phyloP scores from a whole-genome alignment of 139 green algal genomes.

The Desmodesmus armatus region DNA sequence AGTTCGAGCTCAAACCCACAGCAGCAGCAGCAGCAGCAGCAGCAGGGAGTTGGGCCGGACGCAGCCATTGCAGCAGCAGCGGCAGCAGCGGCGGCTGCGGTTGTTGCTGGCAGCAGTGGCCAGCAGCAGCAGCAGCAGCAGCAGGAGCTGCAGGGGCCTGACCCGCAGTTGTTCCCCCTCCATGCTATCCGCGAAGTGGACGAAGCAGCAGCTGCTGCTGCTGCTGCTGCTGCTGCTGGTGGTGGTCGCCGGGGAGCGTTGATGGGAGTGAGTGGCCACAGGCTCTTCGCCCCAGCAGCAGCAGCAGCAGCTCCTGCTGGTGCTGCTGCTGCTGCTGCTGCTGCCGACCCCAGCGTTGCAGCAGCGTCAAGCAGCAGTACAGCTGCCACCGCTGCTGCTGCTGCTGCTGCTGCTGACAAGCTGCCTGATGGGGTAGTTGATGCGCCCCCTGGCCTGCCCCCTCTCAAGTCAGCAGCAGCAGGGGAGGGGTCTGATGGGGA shows the following conservation, averaged over 20 bases:
- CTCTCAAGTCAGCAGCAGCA: too few relatives aligned
- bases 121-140: constrained; percentile 1
- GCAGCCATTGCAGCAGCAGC: constrained; percentile 15
- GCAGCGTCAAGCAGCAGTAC: not conserved
- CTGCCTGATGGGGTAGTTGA: not conserved
- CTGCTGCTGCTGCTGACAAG: not conserved
- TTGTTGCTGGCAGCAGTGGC: too few relatives aligned
- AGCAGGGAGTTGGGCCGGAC: not conserved
- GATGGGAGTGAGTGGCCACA: not conserved
- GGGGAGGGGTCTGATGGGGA: not conserved
- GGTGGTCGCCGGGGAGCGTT: not conserved
- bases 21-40: constrained; percentile 2
- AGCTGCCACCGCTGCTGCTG: not conserved
- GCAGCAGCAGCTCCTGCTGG: not conserved
- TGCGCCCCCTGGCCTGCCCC: too few relatives aligned
- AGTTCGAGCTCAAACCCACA: too few relatives aligned
- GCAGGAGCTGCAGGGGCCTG: not conserved
- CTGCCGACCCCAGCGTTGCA: not conserved
- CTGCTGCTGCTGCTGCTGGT: not conserved
- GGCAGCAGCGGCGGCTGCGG: not conserved
- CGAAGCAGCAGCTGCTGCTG: not conserved
- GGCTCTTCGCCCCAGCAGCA: constrained; percentile 14
- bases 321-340: constrained; percentile 4
- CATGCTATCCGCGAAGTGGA: constrained; percentile 39
- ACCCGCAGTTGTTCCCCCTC: constrained; percentile 27